phyloP scores from a whole-genome alignment of 176 grass and related monocot genomes.

The Typha latifolia region DNA sequence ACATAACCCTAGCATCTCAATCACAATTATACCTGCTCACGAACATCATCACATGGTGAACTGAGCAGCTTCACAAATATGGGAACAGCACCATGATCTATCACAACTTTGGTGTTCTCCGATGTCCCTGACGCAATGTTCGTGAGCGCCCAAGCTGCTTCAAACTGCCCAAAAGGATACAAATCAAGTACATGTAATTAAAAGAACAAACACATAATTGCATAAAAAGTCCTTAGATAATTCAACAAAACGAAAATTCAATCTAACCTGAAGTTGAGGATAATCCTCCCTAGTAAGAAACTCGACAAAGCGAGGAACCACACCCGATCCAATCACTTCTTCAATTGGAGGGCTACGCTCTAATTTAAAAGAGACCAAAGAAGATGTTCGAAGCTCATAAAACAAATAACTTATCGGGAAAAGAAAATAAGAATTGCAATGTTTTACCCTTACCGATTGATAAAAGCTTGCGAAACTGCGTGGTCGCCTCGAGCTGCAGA shows the following conservation, averaged over 20 bases:
- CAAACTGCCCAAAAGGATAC: conserved; percentile 47
- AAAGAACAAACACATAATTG: background rate
- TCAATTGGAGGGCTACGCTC: conserved; percentile 86
- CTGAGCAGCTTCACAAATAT: conserved; percentile 81
- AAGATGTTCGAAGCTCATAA: background rate
- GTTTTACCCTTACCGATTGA: conserved; percentile 51
- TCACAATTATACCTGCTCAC: conserved; percentile 46
- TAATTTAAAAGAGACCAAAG: background rate
- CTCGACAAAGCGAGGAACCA: conserved; percentile 73
- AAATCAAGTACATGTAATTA: background rate
- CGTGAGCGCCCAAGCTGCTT: conserved; percentile 90
- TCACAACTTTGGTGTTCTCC: conserved; percentile 82
- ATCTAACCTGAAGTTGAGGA: conserved; percentile 79
- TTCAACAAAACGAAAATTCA: background rate
- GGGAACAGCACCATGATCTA: conserved; percentile 72
- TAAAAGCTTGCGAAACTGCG: conserved; percentile 78
- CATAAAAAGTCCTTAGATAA: background rate
- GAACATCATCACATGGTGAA: conserved; percentile 75
- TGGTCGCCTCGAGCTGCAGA: conserved; percentile 68
- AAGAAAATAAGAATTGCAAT: background rate
- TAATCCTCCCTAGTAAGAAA: conserved; percentile 84
- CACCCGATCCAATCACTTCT: conserved; percentile 77
- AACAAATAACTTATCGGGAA: background rate
- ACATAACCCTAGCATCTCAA: background rate
- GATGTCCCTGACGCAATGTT: conserved; percentile 94